A percentile compares a stretch with the other conserved stretches of the same genome.
These are phyloP conservation scores for Chlorella sp. DNA, from an alignment of 139 green algal genomes.

Conservation along the genomic window DNA sequence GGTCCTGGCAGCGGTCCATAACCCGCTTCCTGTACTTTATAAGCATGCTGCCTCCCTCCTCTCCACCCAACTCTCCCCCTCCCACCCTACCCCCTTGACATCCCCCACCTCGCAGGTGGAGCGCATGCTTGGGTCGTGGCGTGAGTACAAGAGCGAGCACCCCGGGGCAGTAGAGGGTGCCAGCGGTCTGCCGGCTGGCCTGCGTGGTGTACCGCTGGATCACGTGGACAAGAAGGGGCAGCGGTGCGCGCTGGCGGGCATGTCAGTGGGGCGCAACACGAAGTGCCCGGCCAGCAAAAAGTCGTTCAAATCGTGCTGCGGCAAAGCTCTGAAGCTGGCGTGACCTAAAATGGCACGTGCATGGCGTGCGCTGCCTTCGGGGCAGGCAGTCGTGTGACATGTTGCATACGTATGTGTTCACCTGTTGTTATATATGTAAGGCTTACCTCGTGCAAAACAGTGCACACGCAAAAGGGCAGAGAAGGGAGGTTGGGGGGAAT, in stretches of 20 bases:
- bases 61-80: too few species aligned
- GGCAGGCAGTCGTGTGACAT: too few species aligned
- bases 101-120: conserved; percentile 1
- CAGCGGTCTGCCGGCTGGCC: not conserved
- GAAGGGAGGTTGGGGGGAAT: too few species aligned
- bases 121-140: conserved; percentile 37
- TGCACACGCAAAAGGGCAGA: too few species aligned
- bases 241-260: conserved; percentile 42
- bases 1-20: conserved; percentile 43
- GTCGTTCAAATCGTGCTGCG: conserved; percentile 49
- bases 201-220: conserved; percentile 12
- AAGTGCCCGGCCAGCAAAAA: conserved; percentile 40
- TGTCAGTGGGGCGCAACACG: conserved; percentile 26
- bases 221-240: conserved; percentile 15
- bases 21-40: too few species aligned
- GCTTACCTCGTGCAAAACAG: too few species aligned
- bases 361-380: too few species aligned
- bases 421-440: too few species aligned
- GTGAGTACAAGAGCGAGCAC: conserved; percentile 31
- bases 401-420: too few species aligned
- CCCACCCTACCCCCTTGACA: not conserved
- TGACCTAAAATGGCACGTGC: too few species aligned
- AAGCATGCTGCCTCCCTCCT: too few species aligned
- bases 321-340: conserved; percentile 6
- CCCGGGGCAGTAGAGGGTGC: not conserved